A percentile compares a stretch with the other conserved stretches of the same genome.
phyloP scores from a whole-genome alignment of 805 yeast genomes.

The Candida nemodendra region DNA sequence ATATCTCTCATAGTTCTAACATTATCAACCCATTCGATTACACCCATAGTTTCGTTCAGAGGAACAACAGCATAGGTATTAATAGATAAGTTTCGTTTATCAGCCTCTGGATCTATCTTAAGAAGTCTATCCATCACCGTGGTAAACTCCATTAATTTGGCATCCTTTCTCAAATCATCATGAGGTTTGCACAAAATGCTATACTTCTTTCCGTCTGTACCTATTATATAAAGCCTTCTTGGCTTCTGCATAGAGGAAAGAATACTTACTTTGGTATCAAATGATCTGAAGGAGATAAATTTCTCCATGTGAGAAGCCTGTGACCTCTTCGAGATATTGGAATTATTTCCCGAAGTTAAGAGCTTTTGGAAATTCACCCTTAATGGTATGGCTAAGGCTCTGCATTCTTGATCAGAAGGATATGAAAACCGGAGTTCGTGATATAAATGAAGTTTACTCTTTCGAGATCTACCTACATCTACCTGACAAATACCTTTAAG shows the following conservation, averaged over 20 bases:
- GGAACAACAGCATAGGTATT: conserved; percentile 88
- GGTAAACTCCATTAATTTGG: conserved; percentile 89
- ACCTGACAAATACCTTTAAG: conserved; percentile 43
- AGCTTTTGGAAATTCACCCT: conserved; percentile 66
- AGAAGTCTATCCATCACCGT: conserved; percentile 78
- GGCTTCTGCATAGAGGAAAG: conserved; percentile 87
- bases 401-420: conserved; percentile 28
- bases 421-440: conserved; percentile 41
- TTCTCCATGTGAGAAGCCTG: conserved; percentile 16
- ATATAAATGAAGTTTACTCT: conserved; percentile 36
- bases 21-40: conserved; percentile 85
- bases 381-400: conserved; percentile 68
- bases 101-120: conserved; percentile 64
- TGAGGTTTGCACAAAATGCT: conserved; percentile 77
- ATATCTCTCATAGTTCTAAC: conserved; percentile 71
- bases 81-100: conserved; percentile 67
- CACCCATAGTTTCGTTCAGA: conserved; percentile 79
- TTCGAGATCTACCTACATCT: conserved; percentile 36
- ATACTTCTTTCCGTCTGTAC: conserved; percentile 75
- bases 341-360: conserved; percentile 49
- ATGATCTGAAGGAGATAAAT: conserved; percentile 53
- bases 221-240: conserved; percentile 67
- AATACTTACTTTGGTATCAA: conserved; percentile 68
- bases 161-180: conserved; percentile 94
- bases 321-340: conserved; percentile 35